Evolutionary conservation across 2,329 filamentous ascomycete genomes (phyloP).

Genomic region (Xylaria digitata): DNA sequence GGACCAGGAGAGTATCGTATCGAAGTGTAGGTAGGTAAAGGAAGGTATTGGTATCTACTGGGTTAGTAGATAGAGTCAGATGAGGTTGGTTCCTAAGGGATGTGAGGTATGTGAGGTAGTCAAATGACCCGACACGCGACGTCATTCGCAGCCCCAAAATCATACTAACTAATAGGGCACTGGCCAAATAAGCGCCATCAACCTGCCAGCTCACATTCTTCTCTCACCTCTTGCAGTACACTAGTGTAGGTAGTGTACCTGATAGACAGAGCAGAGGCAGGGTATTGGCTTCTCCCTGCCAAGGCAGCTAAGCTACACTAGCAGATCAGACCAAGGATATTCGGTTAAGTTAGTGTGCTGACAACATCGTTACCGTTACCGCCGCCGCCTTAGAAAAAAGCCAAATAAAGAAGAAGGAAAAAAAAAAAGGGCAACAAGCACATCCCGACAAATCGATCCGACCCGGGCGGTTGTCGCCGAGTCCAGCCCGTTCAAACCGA

Average conservation of each 20-base stretch:
- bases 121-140: constrained; percentile 3
- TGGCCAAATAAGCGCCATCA: neutral
- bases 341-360: neutral
- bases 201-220: constrained; percentile 2
- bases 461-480: constrained; percentile 1
- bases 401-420: too few relatives aligned
- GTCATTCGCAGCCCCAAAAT: constrained; percentile 4
- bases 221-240: too few relatives aligned
- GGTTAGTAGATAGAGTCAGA: too few relatives aligned
- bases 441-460: neutral
- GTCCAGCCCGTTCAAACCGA: neutral
- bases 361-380: constrained; percentile 8
- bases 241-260: too few relatives aligned
- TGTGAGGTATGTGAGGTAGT: neutral
- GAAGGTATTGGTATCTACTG: too few relatives aligned
- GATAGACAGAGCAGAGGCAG: too few relatives aligned
- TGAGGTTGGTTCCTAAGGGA: too few relatives aligned
- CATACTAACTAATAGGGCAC: neutral
- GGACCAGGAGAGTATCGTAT: too few relatives aligned
- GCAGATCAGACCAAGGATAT: too few relatives aligned
- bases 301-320: too few relatives aligned
- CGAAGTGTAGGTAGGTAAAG: too few relatives aligned
- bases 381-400: constrained; percentile 8
- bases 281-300: too few relatives aligned
- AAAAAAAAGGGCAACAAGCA: neutral